These are phyloP conservation scores for Hericium alpestre DNA, from an alignment of 768 basidiomycete species.

Conservation along the genomic window DNA sequence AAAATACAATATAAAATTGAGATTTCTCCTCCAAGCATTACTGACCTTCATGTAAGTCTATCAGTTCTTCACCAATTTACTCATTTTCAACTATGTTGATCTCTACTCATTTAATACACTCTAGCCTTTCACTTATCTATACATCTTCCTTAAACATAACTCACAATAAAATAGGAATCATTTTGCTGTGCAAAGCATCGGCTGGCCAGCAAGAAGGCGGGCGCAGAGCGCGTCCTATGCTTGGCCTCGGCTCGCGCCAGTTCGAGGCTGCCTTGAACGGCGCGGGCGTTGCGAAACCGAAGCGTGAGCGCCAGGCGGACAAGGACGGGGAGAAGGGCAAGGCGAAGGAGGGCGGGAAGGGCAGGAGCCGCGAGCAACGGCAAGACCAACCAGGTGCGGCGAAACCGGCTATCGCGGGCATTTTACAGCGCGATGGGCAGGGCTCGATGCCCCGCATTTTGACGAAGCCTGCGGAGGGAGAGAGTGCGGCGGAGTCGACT, in stretches of 20 bases:
- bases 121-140: too few species aligned
- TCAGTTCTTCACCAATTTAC: too few species aligned
- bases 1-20: too few species aligned
- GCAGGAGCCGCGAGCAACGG: not conserved
- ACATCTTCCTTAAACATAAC: too few species aligned
- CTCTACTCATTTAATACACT: too few species aligned
- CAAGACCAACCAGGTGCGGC: constrained; percentile 1
- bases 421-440: constrained; percentile 18
- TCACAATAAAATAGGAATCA: too few species aligned
- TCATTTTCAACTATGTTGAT: too few species aligned
- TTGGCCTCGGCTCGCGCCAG: constrained; percentile 55
- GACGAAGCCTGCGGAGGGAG: not conserved
- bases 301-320: constrained; percentile 8
- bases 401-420: constrained; percentile 11
- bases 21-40: too few species aligned
- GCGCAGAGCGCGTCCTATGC: constrained; percentile 33
- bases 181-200: too few species aligned
- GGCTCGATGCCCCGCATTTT: not conserved
- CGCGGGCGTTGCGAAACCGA: constrained; percentile 38
- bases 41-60: too few species aligned
- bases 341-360: constrained; percentile 8
- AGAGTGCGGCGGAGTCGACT: not conserved
- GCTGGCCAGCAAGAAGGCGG: constrained; percentile 25
- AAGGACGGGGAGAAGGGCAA: constrained; percentile 24
- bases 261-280: constrained; percentile 66